These are phyloP conservation scores for Simplicillium aogashimaense DNA, from an alignment of 2,329 filamentous ascomycete genomes.

Conservation along the genomic window DNA sequence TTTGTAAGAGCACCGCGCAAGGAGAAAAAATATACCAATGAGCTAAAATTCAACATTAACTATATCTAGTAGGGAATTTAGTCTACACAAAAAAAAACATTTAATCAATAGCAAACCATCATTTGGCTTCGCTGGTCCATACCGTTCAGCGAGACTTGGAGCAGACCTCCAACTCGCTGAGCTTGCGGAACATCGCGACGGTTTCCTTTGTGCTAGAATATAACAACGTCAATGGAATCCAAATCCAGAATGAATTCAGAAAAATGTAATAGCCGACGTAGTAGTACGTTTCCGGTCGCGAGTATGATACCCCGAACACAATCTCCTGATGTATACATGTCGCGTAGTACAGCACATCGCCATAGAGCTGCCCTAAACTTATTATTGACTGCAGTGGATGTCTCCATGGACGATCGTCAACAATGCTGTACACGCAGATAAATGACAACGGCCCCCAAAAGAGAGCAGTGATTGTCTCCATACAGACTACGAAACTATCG, in stretches of 20 bases:
- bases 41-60: no score
- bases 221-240: conserved; percentile 23
- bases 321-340: conserved; percentile 26
- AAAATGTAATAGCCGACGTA: conserved; percentile 35
- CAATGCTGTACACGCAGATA: conserved; percentile 25
- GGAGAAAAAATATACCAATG: no score
- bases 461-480: conserved; percentile 35
- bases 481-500: conserved; percentile 33
- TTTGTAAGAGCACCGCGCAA: no score
- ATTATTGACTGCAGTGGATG: conserved; percentile 29
- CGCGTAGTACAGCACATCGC: conserved; percentile 32
- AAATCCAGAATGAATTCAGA: conserved; percentile 35
- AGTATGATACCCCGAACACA: conserved; percentile 21
- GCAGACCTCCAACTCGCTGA: neutral
- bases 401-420: conserved; percentile 23
- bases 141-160: no score
- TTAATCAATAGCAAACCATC: no score
- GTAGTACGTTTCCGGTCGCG: conserved; percentile 31
- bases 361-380: conserved; percentile 31
- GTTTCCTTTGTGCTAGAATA: conserved; percentile 7
- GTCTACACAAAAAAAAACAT: no score
- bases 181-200: conserved; percentile 5
- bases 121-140: no score
- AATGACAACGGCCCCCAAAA: conserved; percentile 36
- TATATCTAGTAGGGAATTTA: no score